Evolutionary conservation across 192 early-diverging fungal species (phyloP), one percentile per base, ranked within the genome.

Genomic region (Umbelopsis isabellina): DNA sequence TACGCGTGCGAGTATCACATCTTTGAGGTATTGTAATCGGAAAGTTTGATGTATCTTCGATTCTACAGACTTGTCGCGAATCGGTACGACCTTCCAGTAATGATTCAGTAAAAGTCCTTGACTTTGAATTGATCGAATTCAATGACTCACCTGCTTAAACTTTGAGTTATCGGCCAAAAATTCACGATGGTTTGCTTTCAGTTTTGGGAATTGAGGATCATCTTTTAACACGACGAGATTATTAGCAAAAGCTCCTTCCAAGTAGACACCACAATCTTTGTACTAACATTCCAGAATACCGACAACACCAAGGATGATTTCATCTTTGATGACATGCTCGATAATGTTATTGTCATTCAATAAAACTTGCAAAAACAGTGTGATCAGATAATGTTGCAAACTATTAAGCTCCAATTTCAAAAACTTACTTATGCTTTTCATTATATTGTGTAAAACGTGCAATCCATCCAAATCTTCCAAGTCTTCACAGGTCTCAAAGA

Each of bases 11-110:
- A 98, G 83, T 1, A 93, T 91, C 0, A 91, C 91, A 72, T 97
- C 94, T 49, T 95, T 93, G 2, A 98, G 83, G 55, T 89, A 98
- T 69, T 93, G 93, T 13, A 95, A 65, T 7, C 97, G 86, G 71
- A 93, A 97, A 9, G 92, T 91, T 61, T 94, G 91, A 47, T 91
- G 90, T 48, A 98, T 96, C 77, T 95, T 96, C 49, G 76, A 72
- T 52, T 88, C 78, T 21, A 95, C 87, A 11, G 83, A 83, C 1
- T 79, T 71, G 46, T 95, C 90, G 11, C 84, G 80, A 23, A 98
- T 91, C 4, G 94, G 92, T 22, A 98, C 87, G 35, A 95, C 86
- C 78, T 79, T 25, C 21, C 49, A 12, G 49, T 50, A 25, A 22
- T 41, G 46, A 41, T 20, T 52, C 13, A 27, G 47, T 8, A 64